These are phyloP conservation scores for Penicillium antarcticum DNA, from an alignment of 495 filamentous ascomycete species.

Conservation along the genomic window DNA sequence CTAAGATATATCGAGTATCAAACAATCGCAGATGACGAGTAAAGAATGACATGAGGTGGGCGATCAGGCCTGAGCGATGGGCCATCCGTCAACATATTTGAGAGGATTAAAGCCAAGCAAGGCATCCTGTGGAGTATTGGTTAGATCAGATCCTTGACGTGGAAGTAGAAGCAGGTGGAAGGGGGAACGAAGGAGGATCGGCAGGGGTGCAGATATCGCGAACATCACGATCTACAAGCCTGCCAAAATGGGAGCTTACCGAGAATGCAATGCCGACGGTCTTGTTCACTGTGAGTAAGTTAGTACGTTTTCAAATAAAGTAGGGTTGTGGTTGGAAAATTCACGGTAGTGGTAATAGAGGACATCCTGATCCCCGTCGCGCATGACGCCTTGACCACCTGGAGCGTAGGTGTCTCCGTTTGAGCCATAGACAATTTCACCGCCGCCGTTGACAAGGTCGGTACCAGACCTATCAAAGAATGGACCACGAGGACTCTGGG, in stretches of 20 bases:
- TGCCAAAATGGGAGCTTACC: constrained; percentile 22
- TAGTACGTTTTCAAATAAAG: constrained; percentile 2
- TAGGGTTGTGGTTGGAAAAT: constrained; percentile 3
- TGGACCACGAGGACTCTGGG: constrained; percentile 31
- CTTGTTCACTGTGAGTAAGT: constrained; percentile 35
- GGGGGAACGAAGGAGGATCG: constrained; percentile 19
- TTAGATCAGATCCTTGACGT: constrained; percentile 17
- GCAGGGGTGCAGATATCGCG: constrained; percentile 7
- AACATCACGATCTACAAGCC: constrained; percentile 14
- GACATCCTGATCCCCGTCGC: constrained; percentile 31
- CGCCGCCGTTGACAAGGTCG: constrained; percentile 40
- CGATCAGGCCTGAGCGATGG: constrained; percentile 26
- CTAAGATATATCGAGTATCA: neutral
- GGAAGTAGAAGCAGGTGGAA: neutral
- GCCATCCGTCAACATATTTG: constrained; percentile 44
- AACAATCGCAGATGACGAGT: neutral
- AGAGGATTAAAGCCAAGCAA: constrained; percentile 42
- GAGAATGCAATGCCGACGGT: constrained; percentile 38
- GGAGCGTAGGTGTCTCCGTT: constrained; percentile 47
- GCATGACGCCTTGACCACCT: constrained; percentile 42
- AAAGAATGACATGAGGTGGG: neutral
- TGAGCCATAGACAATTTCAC: constrained; percentile 43
- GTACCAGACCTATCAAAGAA: constrained; percentile 38
- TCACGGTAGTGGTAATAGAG: constrained; percentile 49
- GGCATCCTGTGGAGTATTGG: constrained; percentile 29